These are phyloP conservation scores for Schwanniomyces yamadae DNA, from an alignment of 805 yeast species.

Conservation along the genomic window DNA sequence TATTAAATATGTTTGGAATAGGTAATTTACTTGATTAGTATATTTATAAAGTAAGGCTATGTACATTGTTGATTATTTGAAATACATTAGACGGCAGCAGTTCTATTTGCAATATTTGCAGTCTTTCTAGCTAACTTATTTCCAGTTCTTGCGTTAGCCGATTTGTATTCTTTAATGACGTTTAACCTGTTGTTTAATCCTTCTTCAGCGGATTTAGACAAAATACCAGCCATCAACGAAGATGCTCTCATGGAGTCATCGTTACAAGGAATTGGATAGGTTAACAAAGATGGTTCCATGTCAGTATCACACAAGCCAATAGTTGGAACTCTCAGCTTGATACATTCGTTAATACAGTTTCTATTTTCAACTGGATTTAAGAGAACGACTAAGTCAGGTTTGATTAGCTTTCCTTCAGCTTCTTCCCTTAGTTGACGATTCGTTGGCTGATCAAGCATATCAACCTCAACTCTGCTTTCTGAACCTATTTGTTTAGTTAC, in stretches of 20 bases:
- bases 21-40: not conserved
- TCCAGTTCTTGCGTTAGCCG: not conserved
- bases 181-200: slow-evolving; percentile 64
- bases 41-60: slow-evolving; percentile 3
- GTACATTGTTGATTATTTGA: slow-evolving; percentile 3
- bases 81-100: slow-evolving; percentile 1
- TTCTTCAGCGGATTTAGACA: slow-evolving; percentile 79
- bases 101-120: slow-evolving; percentile 1
- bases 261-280: slow-evolving; percentile 95
- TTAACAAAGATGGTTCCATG: slow-evolving; percentile 82
- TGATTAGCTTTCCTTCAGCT: slow-evolving; percentile 55
- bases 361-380: slow-evolving; percentile 87
- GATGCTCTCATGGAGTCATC: slow-evolving; percentile 87
- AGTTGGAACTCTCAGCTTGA: slow-evolving; percentile 81
- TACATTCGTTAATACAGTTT: slow-evolving; percentile 78
- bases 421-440: slow-evolving; percentile 50
- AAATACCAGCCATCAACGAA: slow-evolving; percentile 75
- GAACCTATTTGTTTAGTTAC: slow-evolving; percentile 53
- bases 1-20: slow-evolving; percentile 2
- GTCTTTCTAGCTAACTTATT: slow-evolving; percentile 2
- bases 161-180: slow-evolving; percentile 15
- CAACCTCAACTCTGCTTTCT: slow-evolving; percentile 55
- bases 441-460: slow-evolving; percentile 68
- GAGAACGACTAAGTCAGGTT: slow-evolving; percentile 86
- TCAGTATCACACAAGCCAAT: slow-evolving; percentile 93